phyloP scores from a whole-genome alignment of 2,329 filamentous ascomycete species.

The Calonectria henricotiae region DNA sequence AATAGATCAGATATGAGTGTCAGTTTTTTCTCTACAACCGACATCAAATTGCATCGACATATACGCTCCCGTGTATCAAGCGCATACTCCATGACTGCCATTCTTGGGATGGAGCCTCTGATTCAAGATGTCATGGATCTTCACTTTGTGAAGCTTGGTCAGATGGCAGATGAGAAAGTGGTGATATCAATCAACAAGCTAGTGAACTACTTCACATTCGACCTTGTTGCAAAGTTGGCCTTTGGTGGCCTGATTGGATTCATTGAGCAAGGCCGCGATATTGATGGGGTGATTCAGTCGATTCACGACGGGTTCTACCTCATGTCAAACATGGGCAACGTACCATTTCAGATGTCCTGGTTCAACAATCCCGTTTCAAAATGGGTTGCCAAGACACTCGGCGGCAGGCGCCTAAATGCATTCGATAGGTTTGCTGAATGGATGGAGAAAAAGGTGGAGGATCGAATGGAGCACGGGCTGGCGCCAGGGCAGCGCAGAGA shows the following conservation, averaged over 20 bases:
- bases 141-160: conserved; percentile 24
- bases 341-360: conserved; percentile 39
- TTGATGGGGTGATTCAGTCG: conserved; percentile 38
- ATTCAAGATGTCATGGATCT: conserved; percentile 37
- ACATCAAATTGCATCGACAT: conserved; percentile 32
- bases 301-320: conserved; percentile 40
- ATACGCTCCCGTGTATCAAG: conserved; percentile 34
- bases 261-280: conserved; percentile 33
- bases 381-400: conserved; percentile 15
- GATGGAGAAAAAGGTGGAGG: conserved; percentile 30
- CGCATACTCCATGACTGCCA: conserved; percentile 39
- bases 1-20: conserved; percentile 37
- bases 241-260: conserved; percentile 39
- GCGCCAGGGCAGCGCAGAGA: conserved; percentile 21
- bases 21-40: conserved; percentile 36
- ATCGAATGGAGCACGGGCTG: conserved; percentile 30
- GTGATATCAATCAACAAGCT: conserved; percentile 18
- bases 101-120: conserved; percentile 33
- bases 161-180: not conserved
- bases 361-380: conserved; percentile 35
- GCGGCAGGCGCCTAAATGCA: conserved; percentile 30
- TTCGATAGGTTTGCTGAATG: conserved; percentile 37
- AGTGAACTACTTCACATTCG: conserved; percentile 38
- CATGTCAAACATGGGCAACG: conserved; percentile 40
- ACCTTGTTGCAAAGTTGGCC: conserved; percentile 33